These are phyloP conservation scores for Daldinia caldariorum DNA, from an alignment of 495 filamentous ascomycete species.

Conservation along the genomic window DNA sequence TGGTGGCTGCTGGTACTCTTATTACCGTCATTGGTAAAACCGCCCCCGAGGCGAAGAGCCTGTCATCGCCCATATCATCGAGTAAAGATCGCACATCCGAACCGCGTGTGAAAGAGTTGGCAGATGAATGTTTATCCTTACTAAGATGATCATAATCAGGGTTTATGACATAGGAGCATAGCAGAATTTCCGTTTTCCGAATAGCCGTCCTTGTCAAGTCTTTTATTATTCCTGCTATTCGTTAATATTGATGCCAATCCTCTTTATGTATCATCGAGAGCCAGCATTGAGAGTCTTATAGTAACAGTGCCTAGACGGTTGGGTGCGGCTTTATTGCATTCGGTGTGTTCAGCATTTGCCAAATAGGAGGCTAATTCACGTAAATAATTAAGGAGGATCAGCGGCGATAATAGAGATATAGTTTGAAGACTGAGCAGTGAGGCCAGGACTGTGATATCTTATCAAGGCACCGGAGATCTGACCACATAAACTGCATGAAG, in stretches of 20 bases:
- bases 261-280: not conserved
- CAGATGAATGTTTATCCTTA: conserved; percentile 66
- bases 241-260: not conserved
- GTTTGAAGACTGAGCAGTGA: not conserved
- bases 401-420: not conserved
- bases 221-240: not conserved
- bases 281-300: not conserved
- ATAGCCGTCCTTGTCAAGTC: not conserved
- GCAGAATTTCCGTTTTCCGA: not conserved
- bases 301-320: not conserved
- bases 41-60: conserved; percentile 51
- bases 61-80: conserved; percentile 38
- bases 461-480: not conserved
- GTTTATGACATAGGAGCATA: not conserved
- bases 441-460: not conserved
- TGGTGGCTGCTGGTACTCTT: conserved; percentile 86
- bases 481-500: not conserved
- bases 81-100: conserved; percentile 54
- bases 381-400: not conserved
- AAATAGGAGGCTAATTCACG: not conserved
- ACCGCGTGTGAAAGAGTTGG: conserved; percentile 65
- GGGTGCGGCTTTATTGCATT: not conserved
- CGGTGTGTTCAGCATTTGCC: not conserved
- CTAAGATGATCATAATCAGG: conserved; percentile 42
- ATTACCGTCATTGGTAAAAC: conserved; percentile 63